phyloP scores from a whole-genome alignment of 1,284 basidiomycete genomes.

The Tilletia setariae region DNA sequence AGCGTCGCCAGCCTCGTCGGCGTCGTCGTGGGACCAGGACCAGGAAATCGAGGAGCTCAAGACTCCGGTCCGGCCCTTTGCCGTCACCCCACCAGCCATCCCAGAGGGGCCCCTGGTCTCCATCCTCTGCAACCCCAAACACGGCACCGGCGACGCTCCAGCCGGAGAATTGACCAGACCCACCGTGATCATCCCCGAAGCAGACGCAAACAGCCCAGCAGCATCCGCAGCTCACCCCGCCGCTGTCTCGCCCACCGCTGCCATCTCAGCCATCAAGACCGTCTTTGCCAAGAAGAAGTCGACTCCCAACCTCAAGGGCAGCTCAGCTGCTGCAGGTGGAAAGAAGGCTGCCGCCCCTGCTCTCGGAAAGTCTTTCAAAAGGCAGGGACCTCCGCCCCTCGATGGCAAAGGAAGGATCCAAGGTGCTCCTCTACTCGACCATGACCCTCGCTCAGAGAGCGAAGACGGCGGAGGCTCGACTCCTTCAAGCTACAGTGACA shows the following conservation, averaged over 20 bases:
- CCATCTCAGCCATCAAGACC: slow-evolving; percentile 31
- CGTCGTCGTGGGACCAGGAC: not conserved
- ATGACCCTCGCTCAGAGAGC: slow-evolving; percentile 35
- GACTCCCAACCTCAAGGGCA: not conserved
- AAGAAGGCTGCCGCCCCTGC: slow-evolving; percentile 29
- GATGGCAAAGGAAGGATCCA: slow-evolving; percentile 23
- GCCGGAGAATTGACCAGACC: slow-evolving; percentile 8
- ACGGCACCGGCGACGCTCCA: not conserved
- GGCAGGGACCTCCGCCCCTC: slow-evolving; percentile 26
- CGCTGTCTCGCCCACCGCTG: not conserved
- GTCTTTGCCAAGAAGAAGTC: slow-evolving; percentile 24
- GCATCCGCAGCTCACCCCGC: not conserved
- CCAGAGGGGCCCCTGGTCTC: not conserved
- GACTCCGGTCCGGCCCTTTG: not conserved
- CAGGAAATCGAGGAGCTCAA: too few relatives aligned
- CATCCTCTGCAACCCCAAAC: slow-evolving; percentile 14
- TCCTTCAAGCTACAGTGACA: too few relatives aligned
- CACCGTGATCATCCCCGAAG: slow-evolving; percentile 7
- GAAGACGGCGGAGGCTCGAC: too few relatives aligned
- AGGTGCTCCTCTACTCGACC: slow-evolving; percentile 38
- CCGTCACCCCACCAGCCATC: not conserved
- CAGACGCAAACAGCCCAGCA: not conserved
- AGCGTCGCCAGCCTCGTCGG: not conserved
- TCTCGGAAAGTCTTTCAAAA: slow-evolving; percentile 40
- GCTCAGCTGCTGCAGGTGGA: slow-evolving; percentile 34